Evolutionary conservation across 495 filamentous ascomycete genomes (phyloP).

Genomic region (Articulospora tetracladia): DNA sequence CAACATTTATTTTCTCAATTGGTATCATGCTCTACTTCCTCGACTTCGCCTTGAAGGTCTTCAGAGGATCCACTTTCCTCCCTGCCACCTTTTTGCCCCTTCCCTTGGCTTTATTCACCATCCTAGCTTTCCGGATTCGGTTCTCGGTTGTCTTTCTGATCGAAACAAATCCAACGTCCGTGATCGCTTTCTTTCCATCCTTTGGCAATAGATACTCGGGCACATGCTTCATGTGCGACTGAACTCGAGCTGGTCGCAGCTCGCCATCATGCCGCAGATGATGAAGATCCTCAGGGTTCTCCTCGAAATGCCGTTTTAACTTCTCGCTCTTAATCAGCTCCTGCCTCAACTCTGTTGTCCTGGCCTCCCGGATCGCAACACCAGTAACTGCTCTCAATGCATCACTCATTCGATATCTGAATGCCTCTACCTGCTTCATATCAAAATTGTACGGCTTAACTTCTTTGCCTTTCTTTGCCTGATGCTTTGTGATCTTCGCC

Average conservation of each 20-base stretch:
- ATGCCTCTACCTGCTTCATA: slow-evolving; percentile 87
- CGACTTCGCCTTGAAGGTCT: slow-evolving; percentile 57
- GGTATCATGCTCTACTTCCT: slow-evolving; percentile 13
- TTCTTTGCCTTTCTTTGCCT: slow-evolving; percentile 69
- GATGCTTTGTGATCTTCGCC: slow-evolving; percentile 64
- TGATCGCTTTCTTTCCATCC: slow-evolving; percentile 66
- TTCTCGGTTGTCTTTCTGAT: slow-evolving; percentile 71
- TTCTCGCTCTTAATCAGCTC: slow-evolving; percentile 92
- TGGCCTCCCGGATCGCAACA: slow-evolving; percentile 82
- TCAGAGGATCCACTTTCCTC: slow-evolving; percentile 76
- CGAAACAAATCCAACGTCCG: slow-evolving; percentile 60
- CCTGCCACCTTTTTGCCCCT: slow-evolving; percentile 43
- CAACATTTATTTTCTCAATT: slow-evolving; percentile 1
- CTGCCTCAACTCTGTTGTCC: slow-evolving; percentile 78
- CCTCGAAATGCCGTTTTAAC: slow-evolving; percentile 91
- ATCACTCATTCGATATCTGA: slow-evolving; percentile 92
- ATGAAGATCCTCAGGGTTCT: slow-evolving; percentile 85
- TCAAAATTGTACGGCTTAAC: slow-evolving; percentile 90
- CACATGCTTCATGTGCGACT: slow-evolving; percentile 90
- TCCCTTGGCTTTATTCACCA: slow-evolving; percentile 50
- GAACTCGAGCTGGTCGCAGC: slow-evolving; percentile 69
- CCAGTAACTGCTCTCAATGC: slow-evolving; percentile 78
- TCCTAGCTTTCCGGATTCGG: slow-evolving; percentile 68
- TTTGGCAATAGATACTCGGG: slow-evolving; percentile 89
- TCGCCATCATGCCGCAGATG: slow-evolving; percentile 91